These are phyloP conservation scores for Malassezia slooffiae DNA, from an alignment of 1,284 basidiomycete species.

Conservation along the genomic window DNA sequence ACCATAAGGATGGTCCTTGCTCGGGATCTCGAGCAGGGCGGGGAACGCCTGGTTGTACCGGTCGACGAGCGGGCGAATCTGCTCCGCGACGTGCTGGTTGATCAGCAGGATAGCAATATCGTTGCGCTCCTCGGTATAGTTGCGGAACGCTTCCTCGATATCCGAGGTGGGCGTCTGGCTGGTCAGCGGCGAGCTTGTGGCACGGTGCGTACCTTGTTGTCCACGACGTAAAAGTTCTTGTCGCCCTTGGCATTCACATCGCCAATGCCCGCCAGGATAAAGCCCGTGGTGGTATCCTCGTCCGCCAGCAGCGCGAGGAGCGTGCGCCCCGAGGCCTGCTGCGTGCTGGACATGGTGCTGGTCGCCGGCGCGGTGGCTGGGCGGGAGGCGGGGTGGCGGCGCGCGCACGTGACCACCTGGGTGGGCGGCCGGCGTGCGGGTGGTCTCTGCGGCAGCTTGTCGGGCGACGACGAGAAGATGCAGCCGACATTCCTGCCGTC, in stretches of 20 bases:
- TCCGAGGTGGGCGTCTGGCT: conserved; percentile 23
- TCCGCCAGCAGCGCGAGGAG: conserved; percentile 18
- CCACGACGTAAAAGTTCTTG: conserved; percentile 45
- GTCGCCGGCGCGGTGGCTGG: not conserved
- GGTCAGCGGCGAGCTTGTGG: not conserved
- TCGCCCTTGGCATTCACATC: conserved; percentile 35
- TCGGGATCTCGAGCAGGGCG: conserved; percentile 90
- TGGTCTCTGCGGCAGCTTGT: not conserved
- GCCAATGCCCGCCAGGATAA: conserved; percentile 45
- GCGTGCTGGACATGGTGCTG: conserved; percentile 9
- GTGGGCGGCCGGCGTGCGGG: not conserved
- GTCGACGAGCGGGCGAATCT: conserved; percentile 88
- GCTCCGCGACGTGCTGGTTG: conserved; percentile 55
- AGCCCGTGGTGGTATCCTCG: conserved; percentile 42
- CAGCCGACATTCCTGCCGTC: conserved; percentile 11
- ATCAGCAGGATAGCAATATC: conserved; percentile 46
- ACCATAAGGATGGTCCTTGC: conserved; percentile 58
- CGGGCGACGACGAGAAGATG: not conserved
- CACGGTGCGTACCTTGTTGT: conserved; percentile 23
- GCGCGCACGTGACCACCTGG: conserved; percentile 6
- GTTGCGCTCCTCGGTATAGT: conserved; percentile 33
- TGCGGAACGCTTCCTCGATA: conserved; percentile 37
- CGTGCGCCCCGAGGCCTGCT: conserved; percentile 15
- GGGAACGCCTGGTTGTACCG: conserved; percentile 92
- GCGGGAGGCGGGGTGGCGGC: not conserved